These are phyloP conservation scores for Kluyveromyces lactis DNA, from an alignment of 805 yeast species.

Conservation along the genomic window DNA sequence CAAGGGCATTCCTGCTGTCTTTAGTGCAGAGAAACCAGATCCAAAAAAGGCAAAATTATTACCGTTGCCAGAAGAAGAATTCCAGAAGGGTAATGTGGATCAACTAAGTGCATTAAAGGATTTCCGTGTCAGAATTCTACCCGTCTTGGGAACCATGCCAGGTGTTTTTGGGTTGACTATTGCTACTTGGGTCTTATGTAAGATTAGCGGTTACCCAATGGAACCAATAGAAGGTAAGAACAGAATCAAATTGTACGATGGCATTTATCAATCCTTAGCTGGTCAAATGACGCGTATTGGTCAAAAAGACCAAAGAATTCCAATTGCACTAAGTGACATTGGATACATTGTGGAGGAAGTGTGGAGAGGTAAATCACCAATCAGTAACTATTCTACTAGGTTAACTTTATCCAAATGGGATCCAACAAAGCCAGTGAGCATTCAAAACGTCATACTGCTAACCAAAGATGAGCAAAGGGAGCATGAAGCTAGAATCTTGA, in stretches of 20 bases:
- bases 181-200: slow-evolving; percentile 74
- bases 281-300: slow-evolving; percentile 83
- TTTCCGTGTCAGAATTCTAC: slow-evolving; percentile 89
- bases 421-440: slow-evolving; percentile 49
- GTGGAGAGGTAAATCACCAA: slow-evolving; percentile 84
- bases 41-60: slow-evolving; percentile 83
- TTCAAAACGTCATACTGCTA: slow-evolving; percentile 79
- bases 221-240: slow-evolving; percentile 90
- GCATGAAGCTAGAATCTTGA: slow-evolving; percentile 72
- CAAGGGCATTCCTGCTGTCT: slow-evolving; percentile 76
- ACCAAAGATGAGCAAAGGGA: slow-evolving; percentile 76
- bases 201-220: slow-evolving; percentile 78
- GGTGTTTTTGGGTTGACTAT: slow-evolving; percentile 90
- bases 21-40: slow-evolving; percentile 94
- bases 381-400: slow-evolving; percentile 74
- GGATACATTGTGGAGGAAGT: slow-evolving; percentile 85
- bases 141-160: slow-evolving; percentile 95
- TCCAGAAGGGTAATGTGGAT: slow-evolving; percentile 72
- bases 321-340: slow-evolving; percentile 62
- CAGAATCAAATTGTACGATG: slow-evolving; percentile 77
- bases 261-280: slow-evolving; percentile 71
- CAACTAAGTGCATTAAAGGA: slow-evolving; percentile 81
- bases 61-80: slow-evolving; percentile 78
- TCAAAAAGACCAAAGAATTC: slow-evolving; percentile 63
- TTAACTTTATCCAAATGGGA: slow-evolving; percentile 83